Evolutionary conservation across 2,329 filamentous ascomycete genomes (phyloP).

Genomic region (Stachybotrys chartarum): DNA sequence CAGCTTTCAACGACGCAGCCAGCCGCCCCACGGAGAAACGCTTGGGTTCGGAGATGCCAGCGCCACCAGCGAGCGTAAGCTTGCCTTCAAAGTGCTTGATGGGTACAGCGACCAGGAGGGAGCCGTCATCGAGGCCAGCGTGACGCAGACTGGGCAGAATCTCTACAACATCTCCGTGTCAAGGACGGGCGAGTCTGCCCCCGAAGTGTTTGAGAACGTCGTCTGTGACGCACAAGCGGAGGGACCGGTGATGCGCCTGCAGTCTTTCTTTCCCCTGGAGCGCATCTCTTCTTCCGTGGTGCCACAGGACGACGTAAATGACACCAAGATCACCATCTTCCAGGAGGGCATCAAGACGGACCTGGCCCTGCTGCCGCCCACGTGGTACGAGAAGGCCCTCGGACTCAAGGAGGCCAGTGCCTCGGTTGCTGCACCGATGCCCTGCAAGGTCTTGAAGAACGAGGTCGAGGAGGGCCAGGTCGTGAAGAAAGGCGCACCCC

Average conservation of each 20-base stretch:
- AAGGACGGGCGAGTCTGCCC: slow-evolving; percentile 30
- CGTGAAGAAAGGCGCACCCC: slow-evolving; percentile 77
- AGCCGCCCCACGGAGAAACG: slow-evolving; percentile 37
- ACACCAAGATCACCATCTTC: slow-evolving; percentile 68
- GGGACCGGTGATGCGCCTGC: slow-evolving; percentile 20
- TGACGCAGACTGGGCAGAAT: slow-evolving; percentile 40
- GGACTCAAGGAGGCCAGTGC: slow-evolving; percentile 74
- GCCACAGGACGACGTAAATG: slow-evolving; percentile 42
- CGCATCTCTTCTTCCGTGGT: slow-evolving; percentile 76
- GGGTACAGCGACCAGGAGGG: slow-evolving; percentile 56
- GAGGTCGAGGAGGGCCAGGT: slow-evolving; percentile 75
- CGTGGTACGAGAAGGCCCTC: slow-evolving; percentile 82
- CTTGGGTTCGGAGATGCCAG: slow-evolving; percentile 47
- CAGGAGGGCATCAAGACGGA: slow-evolving; percentile 57
- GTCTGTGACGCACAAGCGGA: slow-evolving; percentile 28
- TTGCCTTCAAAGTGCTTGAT: slow-evolving; percentile 52
- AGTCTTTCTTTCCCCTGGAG: slow-evolving; percentile 69
- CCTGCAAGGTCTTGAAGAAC: slow-evolving; percentile 89
- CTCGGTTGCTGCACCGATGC: slow-evolving; percentile 90
- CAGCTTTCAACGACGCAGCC: slow-evolving; percentile 35
- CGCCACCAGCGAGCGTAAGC: slow-evolving; percentile 35
- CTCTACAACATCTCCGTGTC: slow-evolving; percentile 39
- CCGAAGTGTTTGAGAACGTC: slow-evolving; percentile 36
- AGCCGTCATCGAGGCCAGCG: slow-evolving; percentile 47
- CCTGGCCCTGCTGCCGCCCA: slow-evolving; percentile 51